Evolutionary conservation across 768 basidiomycete species (phyloP).

Genomic region (Austroboletus festivus): DNA sequence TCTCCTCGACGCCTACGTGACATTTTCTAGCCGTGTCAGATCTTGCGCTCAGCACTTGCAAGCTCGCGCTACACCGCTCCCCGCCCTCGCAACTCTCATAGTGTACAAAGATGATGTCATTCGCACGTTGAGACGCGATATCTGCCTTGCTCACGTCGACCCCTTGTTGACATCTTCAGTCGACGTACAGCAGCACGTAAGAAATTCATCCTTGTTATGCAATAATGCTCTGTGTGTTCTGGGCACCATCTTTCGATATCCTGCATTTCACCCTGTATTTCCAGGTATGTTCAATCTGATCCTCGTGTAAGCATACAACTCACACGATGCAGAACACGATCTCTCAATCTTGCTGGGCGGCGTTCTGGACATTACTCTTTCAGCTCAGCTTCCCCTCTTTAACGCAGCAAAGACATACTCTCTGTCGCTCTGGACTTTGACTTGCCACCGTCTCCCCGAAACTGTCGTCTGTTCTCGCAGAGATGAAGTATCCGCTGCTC

Average conservation of each 20-base stretch:
- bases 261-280: constrained; percentile 44
- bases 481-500: constrained; percentile 31
- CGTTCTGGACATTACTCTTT: constrained; percentile 41
- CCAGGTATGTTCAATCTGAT: constrained; percentile 39
- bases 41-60: constrained; percentile 10
- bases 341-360: constrained; percentile 44
- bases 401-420: constrained; percentile 44
- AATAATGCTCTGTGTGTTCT: constrained; percentile 51
- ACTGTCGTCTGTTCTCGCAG: constrained; percentile 34
- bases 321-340: constrained; percentile 36
- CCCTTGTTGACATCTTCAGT: constrained; percentile 29
- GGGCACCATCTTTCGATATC: constrained; percentile 50
- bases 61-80: neutral
- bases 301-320: neutral
- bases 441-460: constrained; percentile 46
- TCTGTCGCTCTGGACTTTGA: constrained; percentile 49
- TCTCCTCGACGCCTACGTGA: constrained; percentile 59
- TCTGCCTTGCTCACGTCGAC: constrained; percentile 41
- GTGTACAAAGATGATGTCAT: constrained; percentile 34
- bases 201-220: constrained; percentile 45
- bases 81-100: constrained; percentile 31
- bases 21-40: constrained; percentile 45
- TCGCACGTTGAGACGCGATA: constrained; percentile 49
- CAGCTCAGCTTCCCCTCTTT: constrained; percentile 34
- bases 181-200: constrained; percentile 39